Conservation (phyloP, 169 alveolate species). For the Theileria parva region DNA sequence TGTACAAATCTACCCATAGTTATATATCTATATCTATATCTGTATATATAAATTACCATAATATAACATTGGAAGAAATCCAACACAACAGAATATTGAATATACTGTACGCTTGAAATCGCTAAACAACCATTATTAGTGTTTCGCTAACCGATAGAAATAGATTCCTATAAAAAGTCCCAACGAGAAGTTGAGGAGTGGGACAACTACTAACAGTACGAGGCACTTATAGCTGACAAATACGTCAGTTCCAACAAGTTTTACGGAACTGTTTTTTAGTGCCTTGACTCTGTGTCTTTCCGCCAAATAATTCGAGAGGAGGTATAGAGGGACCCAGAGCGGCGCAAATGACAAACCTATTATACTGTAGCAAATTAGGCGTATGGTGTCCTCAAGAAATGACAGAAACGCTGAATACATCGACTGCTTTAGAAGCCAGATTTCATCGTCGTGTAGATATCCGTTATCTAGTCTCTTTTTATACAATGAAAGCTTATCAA, state of each 20-base stretch:
- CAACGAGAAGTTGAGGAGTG: constrained; percentile 80
- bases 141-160: constrained; percentile 23
- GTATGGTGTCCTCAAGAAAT: constrained; percentile 73
- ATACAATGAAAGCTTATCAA: constrained; percentile 77
- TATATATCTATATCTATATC: too few species aligned
- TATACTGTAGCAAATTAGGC: constrained; percentile 67
- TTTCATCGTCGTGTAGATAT: constrained; percentile 84
- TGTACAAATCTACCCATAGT: not conserved
- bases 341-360: constrained; percentile 84
- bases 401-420: constrained; percentile 81
- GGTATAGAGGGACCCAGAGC: constrained; percentile 85
- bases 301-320: constrained; percentile 80
- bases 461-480: constrained; percentile 74
- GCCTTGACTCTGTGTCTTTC: constrained; percentile 85
- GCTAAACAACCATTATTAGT: not conserved
- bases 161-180: constrained; percentile 79
- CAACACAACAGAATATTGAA: constrained; percentile 49
- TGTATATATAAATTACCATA: constrained; percentile 26
- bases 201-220: constrained; percentile 83
- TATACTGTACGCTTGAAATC: constrained; percentile 60
- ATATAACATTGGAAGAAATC: constrained; percentile 69
- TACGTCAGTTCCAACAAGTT: constrained; percentile 85
- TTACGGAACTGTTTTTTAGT: constrained; percentile 79
- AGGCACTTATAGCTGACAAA: constrained; percentile 87
- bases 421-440: constrained; percentile 89